Evolutionary conservation across 306 rosid genomes (phyloP), one percentile per base, ranked within the genome.

Genomic region (Medicago arabica): DNA sequence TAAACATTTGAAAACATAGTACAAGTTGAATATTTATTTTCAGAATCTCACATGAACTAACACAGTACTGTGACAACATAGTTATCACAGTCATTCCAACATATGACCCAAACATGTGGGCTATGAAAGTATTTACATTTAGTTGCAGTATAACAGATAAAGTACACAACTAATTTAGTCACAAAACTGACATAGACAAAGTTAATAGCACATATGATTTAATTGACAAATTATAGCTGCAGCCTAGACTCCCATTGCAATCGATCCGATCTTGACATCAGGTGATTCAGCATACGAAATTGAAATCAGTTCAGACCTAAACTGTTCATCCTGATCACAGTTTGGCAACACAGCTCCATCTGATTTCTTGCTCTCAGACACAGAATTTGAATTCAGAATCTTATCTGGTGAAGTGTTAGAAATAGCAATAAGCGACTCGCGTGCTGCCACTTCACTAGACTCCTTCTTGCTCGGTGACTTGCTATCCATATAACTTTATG

Each of bases 401-500:
- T 76, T 75, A 50, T 81, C 84, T 1, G 84, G 82, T n/a, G 64
- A 72, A 25, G 41, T 23, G 82, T 67, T 60, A 1, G 88, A 85
- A 75, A 85, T 82, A 15, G 84, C 84, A 19, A 85, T 85, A 67
- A 85, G 88, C 8, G 77, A 75, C 78, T 82, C 88, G 25, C 84
- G 86, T 75, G 84, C 83, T 71, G 80, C 82, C 82, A 51, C 83
- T 77, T 85, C 88, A 19, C 64, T 44, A 47, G 82, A 51, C 31
- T 36, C 71, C 82, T 80, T 60, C 73, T 75, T 53, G 77, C 47
- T 71, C 49, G 69, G 71, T 79, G 80, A 85, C 59, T 21, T 59
- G 81, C 21, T 85, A 85, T 85, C 88, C 88, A 85, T 85, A 82
- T 78, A 82, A 85, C 54, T 78, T 57, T 60, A 67, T 67, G 72